These are phyloP conservation scores for Huntiella omanensis DNA, from an alignment of 2,329 filamentous ascomycete genomes.

Conservation along the genomic window DNA sequence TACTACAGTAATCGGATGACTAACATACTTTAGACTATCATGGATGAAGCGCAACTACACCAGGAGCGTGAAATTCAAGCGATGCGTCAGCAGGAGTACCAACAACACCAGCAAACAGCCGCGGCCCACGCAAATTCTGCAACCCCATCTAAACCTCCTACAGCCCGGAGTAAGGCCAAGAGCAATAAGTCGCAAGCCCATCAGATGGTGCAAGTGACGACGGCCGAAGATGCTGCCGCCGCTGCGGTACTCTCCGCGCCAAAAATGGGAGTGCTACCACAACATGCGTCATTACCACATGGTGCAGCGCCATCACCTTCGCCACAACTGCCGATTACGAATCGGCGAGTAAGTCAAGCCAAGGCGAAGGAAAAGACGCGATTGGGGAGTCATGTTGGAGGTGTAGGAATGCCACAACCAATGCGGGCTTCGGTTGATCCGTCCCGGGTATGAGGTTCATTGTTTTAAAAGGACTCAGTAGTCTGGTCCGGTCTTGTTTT, in stretches of 20 bases:
- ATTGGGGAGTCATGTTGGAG: constrained; percentile 1
- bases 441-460: constrained; percentile 2
- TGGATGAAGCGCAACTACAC: constrained; percentile 6
- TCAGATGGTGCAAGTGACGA: neutral
- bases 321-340: neutral
- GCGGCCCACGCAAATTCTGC: neutral
- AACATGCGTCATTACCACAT: neutral
- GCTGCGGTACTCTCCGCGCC: neutral
- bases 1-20: neutral
- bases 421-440: constrained; percentile 8
- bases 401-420: constrained; percentile 5
- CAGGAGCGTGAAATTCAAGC: constrained; percentile 1
- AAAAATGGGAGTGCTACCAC: neutral
- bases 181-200: neutral
- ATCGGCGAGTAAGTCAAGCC: constrained; percentile 5
- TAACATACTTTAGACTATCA: constrained; percentile 5
- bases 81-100: neutral
- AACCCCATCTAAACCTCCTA: neutral
- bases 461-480: too few species aligned
- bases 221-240: neutral
- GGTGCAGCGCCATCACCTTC: neutral
- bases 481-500: too few species aligned
- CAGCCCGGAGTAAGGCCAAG: neutral
- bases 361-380: constrained; percentile 9
- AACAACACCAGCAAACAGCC: neutral